Conservation (phyloP, 192 early-diverging fungal genomes). For the Glomus cerebriforme region DNA sequence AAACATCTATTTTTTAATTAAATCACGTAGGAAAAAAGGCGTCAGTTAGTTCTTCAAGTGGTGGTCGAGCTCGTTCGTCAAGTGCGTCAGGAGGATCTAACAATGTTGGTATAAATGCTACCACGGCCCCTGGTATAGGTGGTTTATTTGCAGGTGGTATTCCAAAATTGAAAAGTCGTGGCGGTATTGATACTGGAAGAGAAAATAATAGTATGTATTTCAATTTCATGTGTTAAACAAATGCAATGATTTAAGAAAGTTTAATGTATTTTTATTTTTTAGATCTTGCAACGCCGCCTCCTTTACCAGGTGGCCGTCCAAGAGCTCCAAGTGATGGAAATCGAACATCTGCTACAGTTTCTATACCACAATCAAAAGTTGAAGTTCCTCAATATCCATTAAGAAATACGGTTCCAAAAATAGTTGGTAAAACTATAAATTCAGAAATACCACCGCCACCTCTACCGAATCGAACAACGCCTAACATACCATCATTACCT, state of each 20-base stretch:
- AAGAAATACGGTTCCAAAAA: slow-evolving; percentile 5
- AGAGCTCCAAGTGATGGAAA: slow-evolving; percentile 22
- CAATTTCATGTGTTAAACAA: background rate
- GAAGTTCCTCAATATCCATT: background rate
- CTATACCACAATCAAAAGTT: slow-evolving; percentile 7
- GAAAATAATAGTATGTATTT: background rate
- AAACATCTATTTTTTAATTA: background rate
- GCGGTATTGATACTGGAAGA: slow-evolving; percentile 55
- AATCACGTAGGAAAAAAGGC: background rate
- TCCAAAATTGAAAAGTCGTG: slow-evolving; percentile 64
- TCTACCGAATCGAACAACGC: slow-evolving; percentile 21
- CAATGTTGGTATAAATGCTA: slow-evolving; percentile 31
- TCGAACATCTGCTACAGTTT: background rate
- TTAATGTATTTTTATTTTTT: background rate
- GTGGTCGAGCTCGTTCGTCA: slow-evolving; percentile 33
- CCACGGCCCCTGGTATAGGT: slow-evolving; percentile 50
- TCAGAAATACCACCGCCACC: background rate
- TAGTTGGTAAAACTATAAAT: background rate
- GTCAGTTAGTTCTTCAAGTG: slow-evolving; percentile 30
- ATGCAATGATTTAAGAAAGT: background rate
- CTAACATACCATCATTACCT: slow-evolving; percentile 32
- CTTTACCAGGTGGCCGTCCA: slow-evolving; percentile 30
- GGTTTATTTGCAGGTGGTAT: slow-evolving; percentile 64
- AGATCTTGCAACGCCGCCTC: slow-evolving; percentile 29
- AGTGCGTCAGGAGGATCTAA: slow-evolving; percentile 37